Conservation (phyloP, 2,329 filamentous ascomycete genomes). For the Geosmithia flava region DNA sequence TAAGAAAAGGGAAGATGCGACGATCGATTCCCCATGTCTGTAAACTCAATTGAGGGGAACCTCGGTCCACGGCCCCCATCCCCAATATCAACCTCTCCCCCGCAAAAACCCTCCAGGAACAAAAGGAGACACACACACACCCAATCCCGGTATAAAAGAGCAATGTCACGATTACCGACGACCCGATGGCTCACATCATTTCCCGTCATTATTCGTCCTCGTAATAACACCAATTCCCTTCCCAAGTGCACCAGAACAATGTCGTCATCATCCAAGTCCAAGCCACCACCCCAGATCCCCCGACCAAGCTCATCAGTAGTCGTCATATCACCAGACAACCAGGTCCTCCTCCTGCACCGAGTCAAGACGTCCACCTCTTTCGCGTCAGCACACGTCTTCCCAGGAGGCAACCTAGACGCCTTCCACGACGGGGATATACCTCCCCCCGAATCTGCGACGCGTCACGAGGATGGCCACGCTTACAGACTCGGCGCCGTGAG, state of each 20-base stretch:
- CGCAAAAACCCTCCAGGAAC: too few species aligned
- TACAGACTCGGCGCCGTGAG: conserved; percentile 79
- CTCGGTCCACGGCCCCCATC: too few species aligned
- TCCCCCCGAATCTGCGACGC: conserved; percentile 27
- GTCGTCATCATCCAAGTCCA: conserved; percentile 1
- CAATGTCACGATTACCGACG: too few species aligned
- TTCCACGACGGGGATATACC: conserved; percentile 59
- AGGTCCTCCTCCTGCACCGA: conserved; percentile 78
- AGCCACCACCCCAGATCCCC: conserved; percentile 17
- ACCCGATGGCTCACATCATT: too few species aligned
- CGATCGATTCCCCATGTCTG: too few species aligned
- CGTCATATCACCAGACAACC: conserved; percentile 73
- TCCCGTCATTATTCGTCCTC: too few species aligned
- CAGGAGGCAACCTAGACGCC: conserved; percentile 71
- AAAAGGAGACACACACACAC: too few species aligned
- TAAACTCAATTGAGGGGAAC: too few species aligned
- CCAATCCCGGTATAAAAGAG: too few species aligned
- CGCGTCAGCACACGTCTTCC: conserved; percentile 88
- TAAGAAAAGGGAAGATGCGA: too few species aligned
- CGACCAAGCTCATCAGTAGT: conserved; percentile 67
- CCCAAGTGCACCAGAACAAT: not conserved
- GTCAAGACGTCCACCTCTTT: conserved; percentile 76
- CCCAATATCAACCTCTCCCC: too few species aligned
- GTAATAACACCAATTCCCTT: too few species aligned
- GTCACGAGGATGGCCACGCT: conserved; percentile 58